Conservation (phyloP, 169 alveolate species). For the Plasmodium malariae region DNA sequence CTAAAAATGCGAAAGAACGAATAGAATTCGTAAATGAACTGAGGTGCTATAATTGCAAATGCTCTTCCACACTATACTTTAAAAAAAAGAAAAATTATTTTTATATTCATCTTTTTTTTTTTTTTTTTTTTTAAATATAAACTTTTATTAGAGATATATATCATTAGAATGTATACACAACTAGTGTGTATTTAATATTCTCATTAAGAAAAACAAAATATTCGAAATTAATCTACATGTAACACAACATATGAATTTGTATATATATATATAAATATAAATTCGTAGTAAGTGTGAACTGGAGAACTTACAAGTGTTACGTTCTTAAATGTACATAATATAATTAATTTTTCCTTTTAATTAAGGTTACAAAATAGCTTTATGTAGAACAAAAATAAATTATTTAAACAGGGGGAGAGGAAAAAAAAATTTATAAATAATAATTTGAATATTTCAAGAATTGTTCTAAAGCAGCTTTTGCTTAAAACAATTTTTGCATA, state of each 20-base stretch:
- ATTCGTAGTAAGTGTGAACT: too few relatives aligned
- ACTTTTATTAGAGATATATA: background rate
- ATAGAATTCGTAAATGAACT: too few relatives aligned
- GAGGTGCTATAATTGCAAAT: too few relatives aligned
- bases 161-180: background rate
- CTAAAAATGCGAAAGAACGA: background rate
- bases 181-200: background rate
- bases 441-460: too few relatives aligned
- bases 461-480: conserved; percentile 20
- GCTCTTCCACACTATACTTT: background rate
- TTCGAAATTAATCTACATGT: background rate
- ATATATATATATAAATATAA: background rate
- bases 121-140: too few relatives aligned
- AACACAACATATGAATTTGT: background rate
- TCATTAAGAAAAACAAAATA: too few relatives aligned
- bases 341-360: too few relatives aligned
- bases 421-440: conserved; percentile 14
- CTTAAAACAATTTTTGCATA: too few relatives aligned
- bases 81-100: too few relatives aligned
- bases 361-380: background rate
- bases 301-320: too few relatives aligned
- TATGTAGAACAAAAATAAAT: background rate
- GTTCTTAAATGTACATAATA: too few relatives aligned
- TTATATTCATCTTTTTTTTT: too few relatives aligned
- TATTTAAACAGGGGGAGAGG: conserved; percentile 1